Percentiles rank a stretch among this genome's conserved stretches.
Evolutionary conservation across 306 rosid species (phyloP).

Genomic region (Corylus americana): DNA sequence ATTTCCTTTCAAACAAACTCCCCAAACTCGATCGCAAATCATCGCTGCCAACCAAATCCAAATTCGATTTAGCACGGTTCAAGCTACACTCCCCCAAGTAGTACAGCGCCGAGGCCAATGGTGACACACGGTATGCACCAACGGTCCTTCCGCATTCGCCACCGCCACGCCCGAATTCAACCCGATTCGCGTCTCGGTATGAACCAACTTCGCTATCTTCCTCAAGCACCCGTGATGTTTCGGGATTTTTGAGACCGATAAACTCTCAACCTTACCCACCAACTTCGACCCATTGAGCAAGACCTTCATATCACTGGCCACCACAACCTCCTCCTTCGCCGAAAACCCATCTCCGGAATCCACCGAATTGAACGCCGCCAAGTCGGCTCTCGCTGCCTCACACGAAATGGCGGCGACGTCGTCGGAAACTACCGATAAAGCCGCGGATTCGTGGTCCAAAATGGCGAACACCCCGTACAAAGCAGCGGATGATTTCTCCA

Average conservation of each 20-base stretch:
- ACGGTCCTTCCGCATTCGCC: slow-evolving; percentile 32
- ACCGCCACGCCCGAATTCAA: slow-evolving; percentile 53
- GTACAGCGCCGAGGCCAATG: slow-evolving; percentile 26
- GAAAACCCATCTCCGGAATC: slow-evolving; percentile 79
- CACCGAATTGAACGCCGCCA: slow-evolving; percentile 51
- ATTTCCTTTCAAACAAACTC: slow-evolving; percentile 47
- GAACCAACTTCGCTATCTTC: slow-evolving; percentile 57
- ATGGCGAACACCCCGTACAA: slow-evolving; percentile 54
- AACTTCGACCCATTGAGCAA: slow-evolving; percentile 78
- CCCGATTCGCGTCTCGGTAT: slow-evolving; percentile 56
- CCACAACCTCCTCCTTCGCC: slow-evolving; percentile 74
- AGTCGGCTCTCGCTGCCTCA: slow-evolving; percentile 72
- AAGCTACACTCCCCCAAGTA: slow-evolving; percentile 61
- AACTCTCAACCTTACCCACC: slow-evolving; percentile 59
- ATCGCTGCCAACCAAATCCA: slow-evolving; percentile 33
- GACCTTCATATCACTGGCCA: slow-evolving; percentile 68
- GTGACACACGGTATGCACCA: slow-evolving; percentile 33
- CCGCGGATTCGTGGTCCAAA: slow-evolving; percentile 60
- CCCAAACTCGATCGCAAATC: slow-evolving; percentile 34
- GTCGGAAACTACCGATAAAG: slow-evolving; percentile 48
- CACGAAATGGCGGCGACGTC: slow-evolving; percentile 76
- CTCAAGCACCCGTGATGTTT: slow-evolving; percentile 61
- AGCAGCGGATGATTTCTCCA: slow-evolving; percentile 29
- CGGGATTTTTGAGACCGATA: slow-evolving; percentile 42
- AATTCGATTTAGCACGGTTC: slow-evolving; percentile 43